These are phyloP conservation scores for Acrocalymma vagum DNA, from an alignment of 2,329 filamentous ascomycete species.

Conservation along the genomic window DNA sequence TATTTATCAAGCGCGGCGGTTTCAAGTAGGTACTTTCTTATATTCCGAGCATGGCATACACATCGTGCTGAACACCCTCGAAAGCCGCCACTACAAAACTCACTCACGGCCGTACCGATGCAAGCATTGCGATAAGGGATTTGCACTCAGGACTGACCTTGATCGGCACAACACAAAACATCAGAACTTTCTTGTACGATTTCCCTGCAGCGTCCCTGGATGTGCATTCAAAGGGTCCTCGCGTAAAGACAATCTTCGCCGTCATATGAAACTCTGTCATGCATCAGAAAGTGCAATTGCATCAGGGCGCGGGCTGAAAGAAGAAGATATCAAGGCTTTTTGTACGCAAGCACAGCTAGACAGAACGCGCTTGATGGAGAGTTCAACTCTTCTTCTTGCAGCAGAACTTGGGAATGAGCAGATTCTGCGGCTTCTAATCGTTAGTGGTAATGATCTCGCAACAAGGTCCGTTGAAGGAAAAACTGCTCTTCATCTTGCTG, in stretches of 20 bases:
- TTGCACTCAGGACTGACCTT: slow-evolving; percentile 15
- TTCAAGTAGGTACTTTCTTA: slow-evolving; percentile 12
- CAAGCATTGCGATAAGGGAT: slow-evolving; percentile 14
- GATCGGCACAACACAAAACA: slow-evolving; percentile 17
- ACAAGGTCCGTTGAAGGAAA: slow-evolving; percentile 7
- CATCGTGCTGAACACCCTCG: slow-evolving; percentile 1
- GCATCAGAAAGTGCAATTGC: too few species aligned
- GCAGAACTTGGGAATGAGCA: slow-evolving; percentile 9
- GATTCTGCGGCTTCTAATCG: slow-evolving; percentile 7
- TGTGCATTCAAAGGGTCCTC: slow-evolving; percentile 16
- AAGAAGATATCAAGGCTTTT: slow-evolving; percentile 8
- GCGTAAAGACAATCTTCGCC: slow-evolving; percentile 19
- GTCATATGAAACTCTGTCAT: slow-evolving; percentile 15
- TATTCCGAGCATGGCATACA: too few species aligned
- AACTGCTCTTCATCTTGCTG: slow-evolving; percentile 16
- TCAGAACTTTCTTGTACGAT: slow-evolving; percentile 5
- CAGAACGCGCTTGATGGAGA: slow-evolving; percentile 13
- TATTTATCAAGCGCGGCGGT: slow-evolving; percentile 8
- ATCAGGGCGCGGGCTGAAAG: slow-evolving; percentile 1
- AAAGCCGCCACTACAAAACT: slow-evolving; percentile 19
- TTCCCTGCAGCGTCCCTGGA: slow-evolving; percentile 11
- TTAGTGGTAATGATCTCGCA: slow-evolving; percentile 4
- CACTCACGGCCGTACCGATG: slow-evolving; percentile 15
- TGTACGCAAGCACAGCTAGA: slow-evolving; percentile 12
- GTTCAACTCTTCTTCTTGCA: slow-evolving; percentile 14